Evolutionary conservation across 352 stramenopile species (phyloP), one percentile per base, ranked within the genome.

Genomic region (Globisporangium cystogenes): DNA sequence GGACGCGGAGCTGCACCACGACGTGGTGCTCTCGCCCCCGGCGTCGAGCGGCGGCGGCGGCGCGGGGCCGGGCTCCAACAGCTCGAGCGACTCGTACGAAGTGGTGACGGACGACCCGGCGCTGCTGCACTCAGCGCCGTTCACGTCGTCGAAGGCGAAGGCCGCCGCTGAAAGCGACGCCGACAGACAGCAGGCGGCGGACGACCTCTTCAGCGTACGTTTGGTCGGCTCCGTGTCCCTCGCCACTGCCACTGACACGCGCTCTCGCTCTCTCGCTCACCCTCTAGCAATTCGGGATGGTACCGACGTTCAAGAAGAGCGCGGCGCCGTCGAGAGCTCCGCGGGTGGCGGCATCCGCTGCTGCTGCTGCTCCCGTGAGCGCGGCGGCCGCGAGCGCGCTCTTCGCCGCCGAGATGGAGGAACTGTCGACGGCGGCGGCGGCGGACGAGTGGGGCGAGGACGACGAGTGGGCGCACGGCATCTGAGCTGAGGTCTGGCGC

Each of bases 141-240:
- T 46, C 14, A 52, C 33, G 60, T 64, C 57, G 35, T 53, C 59
- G 35, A 48, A 51, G 35, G 23, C 39, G 16, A 39, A 39, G 33
- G 6, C 33, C 14, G 11, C 16, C 7, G 12, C n/a, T 3, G 39
- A 43, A 14, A 15, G 15, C 8, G 70, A 74, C 21, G 64, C 61
- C 11, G 67, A 79, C 48, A 73, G 60, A 37, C 61, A 81, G 47
- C 54, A 54, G 8, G 67, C 74, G 35, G 59, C 53, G 3, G 72
- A 74, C 40, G 79, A 93, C 48, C 64, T 93, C 37, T 93, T 93
- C 57, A 93, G 78, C 49, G 82, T 93, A 86, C 57, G 76, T 82
- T n/a, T n/a, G n/a, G n/a, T n/a, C n/a, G n/a, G n/a, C n/a, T n/a
- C n/a, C n/a, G n/a, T n/a, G n/a, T n/a, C n/a, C n/a, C n/a, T n/a